phyloP scores from a whole-genome alignment of 306 rosid genomes.

The Castanospermum australe region DNA sequence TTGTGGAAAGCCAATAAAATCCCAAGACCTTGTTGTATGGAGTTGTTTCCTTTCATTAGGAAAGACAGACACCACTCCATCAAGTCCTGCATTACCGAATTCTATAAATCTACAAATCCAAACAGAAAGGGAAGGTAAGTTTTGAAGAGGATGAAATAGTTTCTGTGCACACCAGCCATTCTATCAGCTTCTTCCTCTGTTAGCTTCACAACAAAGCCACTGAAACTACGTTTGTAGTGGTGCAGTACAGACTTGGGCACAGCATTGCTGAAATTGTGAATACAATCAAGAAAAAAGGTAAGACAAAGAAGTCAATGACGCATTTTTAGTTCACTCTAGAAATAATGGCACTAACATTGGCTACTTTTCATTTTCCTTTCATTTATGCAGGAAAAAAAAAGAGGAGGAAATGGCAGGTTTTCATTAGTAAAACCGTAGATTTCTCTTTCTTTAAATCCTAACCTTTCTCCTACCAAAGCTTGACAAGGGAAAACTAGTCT shows the following conservation, averaged over 20 bases:
- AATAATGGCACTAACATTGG: no score
- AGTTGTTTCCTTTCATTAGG: slow-evolving; percentile 28
- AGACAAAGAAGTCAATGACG: background rate
- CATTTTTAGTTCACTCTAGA: background rate
- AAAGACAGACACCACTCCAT: slow-evolving; percentile 56
- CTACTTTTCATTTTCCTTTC: no score
- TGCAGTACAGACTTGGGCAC: slow-evolving; percentile 27
- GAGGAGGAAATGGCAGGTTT: no score
- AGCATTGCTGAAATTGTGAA: slow-evolving; percentile 1
- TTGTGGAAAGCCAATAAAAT: slow-evolving; percentile 51
- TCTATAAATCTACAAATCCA: background rate
- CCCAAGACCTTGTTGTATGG: slow-evolving; percentile 63
- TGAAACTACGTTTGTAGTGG: slow-evolving; percentile 46
- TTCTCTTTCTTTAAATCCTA: no score
- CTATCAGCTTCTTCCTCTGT: slow-evolving; percentile 39
- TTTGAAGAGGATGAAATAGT: background rate
- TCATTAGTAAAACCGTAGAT: no score
- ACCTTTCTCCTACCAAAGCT: no score
- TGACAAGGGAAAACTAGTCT: no score
- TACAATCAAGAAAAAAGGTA: background rate
- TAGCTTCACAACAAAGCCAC: slow-evolving; percentile 42
- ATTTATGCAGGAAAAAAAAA: no score
- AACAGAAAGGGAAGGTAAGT: background rate
- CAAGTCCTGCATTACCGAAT: slow-evolving; percentile 27
- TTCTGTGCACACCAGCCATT: slow-evolving; percentile 25